Evolutionary conservation across 805 yeast species (phyloP).

Genomic region (Deakozyma indianensis): DNA sequence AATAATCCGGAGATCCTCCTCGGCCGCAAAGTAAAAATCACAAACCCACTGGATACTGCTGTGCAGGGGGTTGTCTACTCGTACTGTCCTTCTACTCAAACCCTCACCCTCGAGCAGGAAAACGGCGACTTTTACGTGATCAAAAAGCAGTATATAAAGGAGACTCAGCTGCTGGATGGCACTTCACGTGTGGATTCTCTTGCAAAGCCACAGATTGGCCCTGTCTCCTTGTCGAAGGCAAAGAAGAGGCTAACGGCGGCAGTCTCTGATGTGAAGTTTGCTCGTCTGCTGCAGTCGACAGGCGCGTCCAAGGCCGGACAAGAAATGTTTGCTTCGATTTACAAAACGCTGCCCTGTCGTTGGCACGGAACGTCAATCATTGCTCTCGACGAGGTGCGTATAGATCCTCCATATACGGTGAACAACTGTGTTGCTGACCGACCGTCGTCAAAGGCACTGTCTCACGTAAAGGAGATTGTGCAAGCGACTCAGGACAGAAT

Average conservation of each 20-base stretch:
- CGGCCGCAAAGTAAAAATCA: conserved; percentile 31
- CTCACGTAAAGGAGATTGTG: conserved; percentile 33
- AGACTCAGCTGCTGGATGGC: conserved; percentile 29
- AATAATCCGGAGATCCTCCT: not conserved
- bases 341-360: conserved; percentile 30
- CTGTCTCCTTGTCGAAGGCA: conserved; percentile 19
- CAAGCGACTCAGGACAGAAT: conserved; percentile 34
- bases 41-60: conserved; percentile 42
- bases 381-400: conserved; percentile 31
- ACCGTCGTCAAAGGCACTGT: conserved; percentile 21
- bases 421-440: conserved; percentile 18
- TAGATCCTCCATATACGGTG: conserved; percentile 30
- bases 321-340: conserved; percentile 28
- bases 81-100: conserved; percentile 33
- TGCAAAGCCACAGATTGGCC: conserved; percentile 19
- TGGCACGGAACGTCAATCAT: conserved; percentile 32
- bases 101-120: conserved; percentile 24
- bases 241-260: conserved; percentile 15
- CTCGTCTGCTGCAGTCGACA: conserved; percentile 14
- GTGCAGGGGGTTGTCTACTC: conserved; percentile 53
- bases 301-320: conserved; percentile 31
- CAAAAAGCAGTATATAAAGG: conserved; percentile 43
- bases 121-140: conserved; percentile 29
- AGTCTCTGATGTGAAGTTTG: conserved; percentile 11
- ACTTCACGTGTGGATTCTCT: not conserved